A percentile compares a stretch with the other conserved stretches of the same genome.
Evolutionary conservation across 768 basidiomycete genomes (phyloP).

Genomic region (Trametes gibbosa): DNA sequence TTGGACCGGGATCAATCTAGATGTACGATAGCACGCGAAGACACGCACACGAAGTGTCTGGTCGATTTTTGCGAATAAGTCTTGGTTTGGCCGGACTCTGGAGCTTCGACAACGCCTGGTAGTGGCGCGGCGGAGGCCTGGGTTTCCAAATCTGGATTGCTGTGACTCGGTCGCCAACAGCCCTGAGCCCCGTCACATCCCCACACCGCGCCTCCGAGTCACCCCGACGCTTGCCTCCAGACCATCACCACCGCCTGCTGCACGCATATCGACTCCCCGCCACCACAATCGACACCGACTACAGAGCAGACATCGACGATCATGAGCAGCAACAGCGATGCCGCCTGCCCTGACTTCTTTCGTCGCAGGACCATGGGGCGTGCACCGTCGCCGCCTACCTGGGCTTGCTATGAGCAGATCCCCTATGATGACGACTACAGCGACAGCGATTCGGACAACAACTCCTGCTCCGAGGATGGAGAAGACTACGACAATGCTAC

Average conservation of each 20-base stretch:
- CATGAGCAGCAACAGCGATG: slow-evolving; percentile 24
- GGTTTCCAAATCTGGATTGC: slow-evolving; percentile 12
- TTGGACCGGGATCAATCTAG: background rate
- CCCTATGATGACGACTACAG: slow-evolving; percentile 63
- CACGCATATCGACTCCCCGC: slow-evolving; percentile 1
- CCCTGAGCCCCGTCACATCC: slow-evolving; percentile 23
- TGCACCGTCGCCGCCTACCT: slow-evolving; percentile 80
- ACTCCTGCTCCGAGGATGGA: slow-evolving; percentile 72
- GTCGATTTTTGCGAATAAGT: background rate
- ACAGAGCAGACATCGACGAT: slow-evolving; percentile 3
- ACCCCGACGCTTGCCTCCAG: slow-evolving; percentile 19
- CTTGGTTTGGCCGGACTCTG: background rate
- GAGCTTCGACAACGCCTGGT: slow-evolving; percentile 15
- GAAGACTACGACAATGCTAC: slow-evolving; percentile 50
- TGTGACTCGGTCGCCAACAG: slow-evolving; percentile 29
- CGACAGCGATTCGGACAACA: slow-evolving; percentile 52
- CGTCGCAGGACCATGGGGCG: slow-evolving; percentile 73
- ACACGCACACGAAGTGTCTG: background rate
- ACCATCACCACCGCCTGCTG: slow-evolving; percentile 23
- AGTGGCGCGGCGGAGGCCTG: slow-evolving; percentile 14
- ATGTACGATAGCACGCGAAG: background rate
- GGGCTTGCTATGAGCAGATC: slow-evolving; percentile 92
- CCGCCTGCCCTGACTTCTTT: slow-evolving; percentile 43
- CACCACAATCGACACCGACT: slow-evolving; percentile 6
- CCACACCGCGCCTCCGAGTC: slow-evolving; percentile 15